Evolutionary conservation across 768 basidiomycete genomes (phyloP).

Genomic region (Russula vinacea): DNA sequence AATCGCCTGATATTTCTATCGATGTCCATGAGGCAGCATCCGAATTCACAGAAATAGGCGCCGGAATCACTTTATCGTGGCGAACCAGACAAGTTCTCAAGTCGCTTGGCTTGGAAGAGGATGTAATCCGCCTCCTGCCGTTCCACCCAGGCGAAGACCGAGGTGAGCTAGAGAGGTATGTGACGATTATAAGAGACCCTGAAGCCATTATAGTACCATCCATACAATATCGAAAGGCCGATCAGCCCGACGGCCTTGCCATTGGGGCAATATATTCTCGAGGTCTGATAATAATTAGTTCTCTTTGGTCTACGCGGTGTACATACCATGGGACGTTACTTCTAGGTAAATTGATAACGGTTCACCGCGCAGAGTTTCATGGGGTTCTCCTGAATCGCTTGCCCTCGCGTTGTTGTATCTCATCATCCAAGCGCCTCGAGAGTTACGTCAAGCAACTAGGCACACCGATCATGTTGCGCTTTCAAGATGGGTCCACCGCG

Average conservation of each 20-base stretch:
- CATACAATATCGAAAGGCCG: constrained; percentile 59
- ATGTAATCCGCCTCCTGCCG: constrained; percentile 31
- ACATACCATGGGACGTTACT: neutral
- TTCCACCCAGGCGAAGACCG: constrained; percentile 31
- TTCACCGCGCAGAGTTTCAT: constrained; percentile 72
- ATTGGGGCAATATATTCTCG: constrained; percentile 55
- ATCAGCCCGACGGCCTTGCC: constrained; percentile 51
- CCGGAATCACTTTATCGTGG: constrained; percentile 40
- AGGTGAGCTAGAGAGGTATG: neutral
- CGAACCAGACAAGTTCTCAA: constrained; percentile 36
- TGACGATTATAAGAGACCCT: neutral
- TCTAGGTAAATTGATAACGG: constrained; percentile 37
- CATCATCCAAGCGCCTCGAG: constrained; percentile 57
- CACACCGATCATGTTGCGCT: constrained; percentile 48
- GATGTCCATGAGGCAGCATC: constrained; percentile 38
- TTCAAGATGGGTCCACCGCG: constrained; percentile 58
- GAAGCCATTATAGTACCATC: constrained; percentile 41
- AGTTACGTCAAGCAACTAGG: constrained; percentile 47
- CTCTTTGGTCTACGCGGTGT: neutral
- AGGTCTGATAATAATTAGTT: constrained; percentile 42
- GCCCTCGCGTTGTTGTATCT: constrained; percentile 41
- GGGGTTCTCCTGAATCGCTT: constrained; percentile 51
- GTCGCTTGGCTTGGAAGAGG: constrained; percentile 33
- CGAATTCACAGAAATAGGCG: constrained; percentile 36
- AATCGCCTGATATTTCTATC: constrained; percentile 33